A percentile compares a stretch with the other conserved stretches of the same genome.
phyloP scores from a whole-genome alignment of 805 yeast genomes.

The Komagataella pastoris region DNA sequence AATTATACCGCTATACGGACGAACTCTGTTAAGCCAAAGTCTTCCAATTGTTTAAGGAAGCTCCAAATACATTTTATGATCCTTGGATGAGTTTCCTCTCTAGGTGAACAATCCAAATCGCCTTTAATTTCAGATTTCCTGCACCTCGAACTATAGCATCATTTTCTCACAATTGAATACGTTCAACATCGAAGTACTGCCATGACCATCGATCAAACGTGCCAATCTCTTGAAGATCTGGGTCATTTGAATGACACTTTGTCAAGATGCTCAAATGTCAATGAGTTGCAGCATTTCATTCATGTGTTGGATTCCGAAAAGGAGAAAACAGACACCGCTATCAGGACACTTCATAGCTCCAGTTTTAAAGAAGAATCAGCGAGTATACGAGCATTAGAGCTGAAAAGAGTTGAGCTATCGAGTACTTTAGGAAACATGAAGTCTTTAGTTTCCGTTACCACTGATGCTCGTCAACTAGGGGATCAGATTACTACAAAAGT shows the following conservation, averaged over 20 bases:
- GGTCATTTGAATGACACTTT: neutral
- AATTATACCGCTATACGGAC: too few relatives aligned
- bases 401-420: constrained; percentile 50
- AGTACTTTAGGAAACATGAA: constrained; percentile 45
- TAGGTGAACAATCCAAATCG: neutral
- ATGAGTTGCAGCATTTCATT: neutral
- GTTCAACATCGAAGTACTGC: neutral
- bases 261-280: neutral
- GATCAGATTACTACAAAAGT: constrained; percentile 56
- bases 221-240: neutral
- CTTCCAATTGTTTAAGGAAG: too few relatives aligned
- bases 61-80: too few relatives aligned
- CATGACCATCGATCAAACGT: neutral
- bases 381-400: constrained; percentile 32
- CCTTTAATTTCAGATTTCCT: neutral
- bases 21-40: too few relatives aligned
- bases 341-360: neutral
- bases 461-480: constrained; percentile 54
- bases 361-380: constrained; percentile 3
- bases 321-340: neutral
- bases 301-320: neutral
- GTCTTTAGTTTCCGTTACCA: constrained; percentile 36
- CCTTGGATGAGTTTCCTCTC: too few relatives aligned
- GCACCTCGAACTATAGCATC: neutral
- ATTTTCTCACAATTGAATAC: neutral